Percentiles rank a stretch among this genome's conserved stretches.
Conservation (phyloP, 2,329 filamentous ascomycete genomes). For the Aspergillus terreus region DNA sequence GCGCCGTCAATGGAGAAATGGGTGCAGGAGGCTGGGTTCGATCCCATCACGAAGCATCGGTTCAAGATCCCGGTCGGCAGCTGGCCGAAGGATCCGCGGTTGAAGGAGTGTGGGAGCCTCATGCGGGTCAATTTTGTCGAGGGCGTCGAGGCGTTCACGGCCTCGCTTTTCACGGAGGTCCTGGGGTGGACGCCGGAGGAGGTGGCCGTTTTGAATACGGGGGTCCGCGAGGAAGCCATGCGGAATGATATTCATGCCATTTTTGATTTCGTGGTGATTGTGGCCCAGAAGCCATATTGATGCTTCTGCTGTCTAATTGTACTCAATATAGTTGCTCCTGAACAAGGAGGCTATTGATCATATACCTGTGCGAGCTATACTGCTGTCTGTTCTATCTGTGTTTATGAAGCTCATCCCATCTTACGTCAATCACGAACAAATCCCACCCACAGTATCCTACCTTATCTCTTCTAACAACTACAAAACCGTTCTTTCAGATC, state of each 20-base stretch:
- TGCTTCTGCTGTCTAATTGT: no score
- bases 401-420: no score
- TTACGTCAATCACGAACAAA: no score
- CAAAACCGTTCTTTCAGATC: no score
- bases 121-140: slow-evolving; percentile 14
- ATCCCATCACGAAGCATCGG: slow-evolving; percentile 2
- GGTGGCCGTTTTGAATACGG: slow-evolving; percentile 10
- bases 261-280: slow-evolving; percentile 13
- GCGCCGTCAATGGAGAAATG: slow-evolving; percentile 12
- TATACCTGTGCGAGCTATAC: no score
- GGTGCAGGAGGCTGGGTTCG: slow-evolving; percentile 13
- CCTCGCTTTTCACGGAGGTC: slow-evolving; percentile 11
- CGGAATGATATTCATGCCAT: slow-evolving; percentile 12
- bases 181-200: slow-evolving; percentile 12
- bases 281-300: slow-evolving; percentile 10
- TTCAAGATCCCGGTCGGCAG: slow-evolving; percentile 11
- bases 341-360: no score
- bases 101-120: slow-evolving; percentile 15
- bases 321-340: no score
- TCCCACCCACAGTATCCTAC: no score
- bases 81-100: slow-evolving; percentile 13
- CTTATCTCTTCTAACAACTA: no score
- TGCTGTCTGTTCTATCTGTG: no score
- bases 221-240: slow-evolving; percentile 10
- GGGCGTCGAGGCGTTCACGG: slow-evolving; percentile 16